A percentile compares a stretch with the other conserved stretches of the same genome.
Conservation (phyloP, 306 rosid genomes). For the Neltuma alba region DNA sequence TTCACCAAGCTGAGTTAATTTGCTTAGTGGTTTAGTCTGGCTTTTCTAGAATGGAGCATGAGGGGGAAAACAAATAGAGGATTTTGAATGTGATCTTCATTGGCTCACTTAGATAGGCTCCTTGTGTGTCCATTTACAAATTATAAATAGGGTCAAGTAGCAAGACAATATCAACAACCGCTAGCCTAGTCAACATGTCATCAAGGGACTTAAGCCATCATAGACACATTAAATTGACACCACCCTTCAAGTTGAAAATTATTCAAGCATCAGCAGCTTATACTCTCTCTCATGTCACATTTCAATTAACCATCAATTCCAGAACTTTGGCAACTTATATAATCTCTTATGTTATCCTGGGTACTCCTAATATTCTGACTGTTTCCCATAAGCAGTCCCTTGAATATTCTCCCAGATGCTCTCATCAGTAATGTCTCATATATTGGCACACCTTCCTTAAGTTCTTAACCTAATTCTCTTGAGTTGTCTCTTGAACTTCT, state of each 20-base stretch:
- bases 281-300: background rate
- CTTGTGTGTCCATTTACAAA: background rate
- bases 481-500: background rate
- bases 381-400: background rate
- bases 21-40: background rate
- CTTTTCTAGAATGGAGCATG: background rate
- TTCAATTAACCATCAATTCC: background rate
- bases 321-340: background rate
- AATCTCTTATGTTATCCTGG: background rate
- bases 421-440: background rate
- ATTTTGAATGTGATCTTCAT: background rate
- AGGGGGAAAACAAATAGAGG: background rate
- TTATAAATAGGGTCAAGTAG: background rate
- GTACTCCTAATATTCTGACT: background rate
- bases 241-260: background rate
- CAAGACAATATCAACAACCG: background rate
- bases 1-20: conserved; percentile 25
- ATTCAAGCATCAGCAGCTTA: background rate
- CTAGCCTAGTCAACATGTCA: background rate
- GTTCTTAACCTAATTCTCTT: background rate
- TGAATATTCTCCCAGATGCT: background rate
- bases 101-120: background rate
- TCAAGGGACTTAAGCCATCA: background rate
- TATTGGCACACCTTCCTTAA: background rate
- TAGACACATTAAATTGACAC: background rate